Conservation (phyloP, 2,329 filamentous ascomycete species). For the Fusarium sublunatum region DNA sequence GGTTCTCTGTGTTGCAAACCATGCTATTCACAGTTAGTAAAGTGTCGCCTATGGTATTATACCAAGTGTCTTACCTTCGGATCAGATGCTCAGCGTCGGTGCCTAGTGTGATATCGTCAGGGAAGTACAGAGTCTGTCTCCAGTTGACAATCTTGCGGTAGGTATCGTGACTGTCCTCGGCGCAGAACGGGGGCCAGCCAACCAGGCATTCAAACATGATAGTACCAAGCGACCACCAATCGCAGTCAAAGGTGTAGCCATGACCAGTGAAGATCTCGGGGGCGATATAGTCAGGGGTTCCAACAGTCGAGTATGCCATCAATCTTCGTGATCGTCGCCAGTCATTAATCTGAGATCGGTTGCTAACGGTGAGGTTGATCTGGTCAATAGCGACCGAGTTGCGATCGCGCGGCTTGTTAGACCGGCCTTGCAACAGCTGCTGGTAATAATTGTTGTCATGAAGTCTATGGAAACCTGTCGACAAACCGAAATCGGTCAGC, state of each 20-base stretch:
- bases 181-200: slow-evolving; percentile 98
- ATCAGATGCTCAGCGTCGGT: slow-evolving; percentile 92
- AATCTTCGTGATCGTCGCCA: slow-evolving; percentile 96
- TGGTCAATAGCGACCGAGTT: slow-evolving; percentile 97
- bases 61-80: slow-evolving; percentile 73
- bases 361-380: slow-evolving; percentile 97
- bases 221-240: slow-evolving; percentile 99
- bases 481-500: slow-evolving; percentile 96
- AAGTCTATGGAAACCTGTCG: slow-evolving; percentile 96
- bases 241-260: slow-evolving; percentile 95
- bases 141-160: slow-evolving; percentile 99
- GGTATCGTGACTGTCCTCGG: slow-evolving; percentile 95
- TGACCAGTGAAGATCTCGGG: slow-evolving; percentile 98
- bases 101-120: slow-evolving; percentile 90
- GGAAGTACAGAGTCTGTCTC: slow-evolving; percentile 95
- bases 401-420: slow-evolving; percentile 79
- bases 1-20: slow-evolving; percentile 92
- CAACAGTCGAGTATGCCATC: slow-evolving; percentile 98
- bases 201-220: slow-evolving; percentile 99
- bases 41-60: neutral
- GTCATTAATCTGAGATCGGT: slow-evolving; percentile 97
- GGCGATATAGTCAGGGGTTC: slow-evolving; percentile 97
- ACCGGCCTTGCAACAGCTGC: slow-evolving; percentile 86
- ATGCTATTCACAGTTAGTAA: slow-evolving; percentile 66
- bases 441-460: slow-evolving; percentile 99